Evolutionary conservation across 1,284 basidiomycete genomes (phyloP).

Genomic region (Sutorius eximius): DNA sequence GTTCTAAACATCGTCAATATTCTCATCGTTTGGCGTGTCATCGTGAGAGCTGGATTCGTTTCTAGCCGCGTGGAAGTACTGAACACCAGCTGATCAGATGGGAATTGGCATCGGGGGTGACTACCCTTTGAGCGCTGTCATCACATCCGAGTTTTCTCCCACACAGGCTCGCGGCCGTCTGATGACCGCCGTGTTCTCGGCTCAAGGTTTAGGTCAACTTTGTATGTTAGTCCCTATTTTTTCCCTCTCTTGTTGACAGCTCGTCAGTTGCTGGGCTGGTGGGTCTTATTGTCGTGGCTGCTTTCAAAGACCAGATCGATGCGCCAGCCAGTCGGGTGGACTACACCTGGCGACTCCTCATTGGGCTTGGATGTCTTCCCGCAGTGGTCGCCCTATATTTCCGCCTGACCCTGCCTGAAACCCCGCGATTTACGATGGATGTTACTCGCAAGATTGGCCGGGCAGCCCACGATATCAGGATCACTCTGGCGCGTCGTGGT

Average conservation of each 20-base stretch:
- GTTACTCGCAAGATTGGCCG: slow-evolving; percentile 60
- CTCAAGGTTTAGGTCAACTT: slow-evolving; percentile 53
- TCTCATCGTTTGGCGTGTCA: slow-evolving; percentile 54
- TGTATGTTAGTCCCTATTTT: slow-evolving; percentile 33
- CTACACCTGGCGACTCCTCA: slow-evolving; percentile 45
- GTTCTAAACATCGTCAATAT: slow-evolving; percentile 55
- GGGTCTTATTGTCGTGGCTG: slow-evolving; percentile 50
- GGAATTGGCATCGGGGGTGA: slow-evolving; percentile 59
- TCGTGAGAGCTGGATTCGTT: slow-evolving; percentile 30
- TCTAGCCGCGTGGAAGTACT: neutral
- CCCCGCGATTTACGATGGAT: slow-evolving; percentile 68
- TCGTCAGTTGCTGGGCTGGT: slow-evolving; percentile 49
- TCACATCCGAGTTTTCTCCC: slow-evolving; percentile 59
- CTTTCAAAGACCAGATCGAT: slow-evolving; percentile 51
- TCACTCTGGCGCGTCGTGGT: slow-evolving; percentile 42
- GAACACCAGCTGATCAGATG: slow-evolving; percentile 32
- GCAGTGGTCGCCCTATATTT: slow-evolving; percentile 49
- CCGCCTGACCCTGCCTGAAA: slow-evolving; percentile 54
- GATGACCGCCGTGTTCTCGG: slow-evolving; percentile 53
- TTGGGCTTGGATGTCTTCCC: slow-evolving; percentile 54
- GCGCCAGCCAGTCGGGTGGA: slow-evolving; percentile 35
- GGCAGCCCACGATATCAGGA: slow-evolving; percentile 51
- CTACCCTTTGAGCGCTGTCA: slow-evolving; percentile 48
- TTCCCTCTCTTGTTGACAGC: slow-evolving; percentile 3
- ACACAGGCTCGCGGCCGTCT: slow-evolving; percentile 52